Evolutionary conservation across 495 filamentous ascomycete species (phyloP), one percentile per base, ranked within the genome.

Genomic region (Pseudotulostoma volvatum): DNA sequence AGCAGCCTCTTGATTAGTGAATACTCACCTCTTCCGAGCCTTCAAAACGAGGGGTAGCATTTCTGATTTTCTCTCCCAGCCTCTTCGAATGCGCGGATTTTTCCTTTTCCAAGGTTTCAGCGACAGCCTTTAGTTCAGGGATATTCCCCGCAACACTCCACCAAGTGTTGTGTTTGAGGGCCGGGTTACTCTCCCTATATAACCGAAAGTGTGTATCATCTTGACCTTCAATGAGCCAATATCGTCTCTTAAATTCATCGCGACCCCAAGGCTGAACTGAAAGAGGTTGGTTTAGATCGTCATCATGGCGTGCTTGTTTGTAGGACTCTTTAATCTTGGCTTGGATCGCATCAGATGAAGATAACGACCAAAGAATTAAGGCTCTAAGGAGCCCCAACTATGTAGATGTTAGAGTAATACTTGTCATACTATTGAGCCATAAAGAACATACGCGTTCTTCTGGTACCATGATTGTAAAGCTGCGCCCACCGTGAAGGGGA

Each of bases 261-360:
- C 75, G 68, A 7, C 90, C 90, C 90, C 90, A 97, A 2, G 85
- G 77, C 55, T 96, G 90, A 13, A 97, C 81, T 9, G 86, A 93
- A 13, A 96, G 68, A 11, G 84, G 82, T 44, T 93, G 84, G 55
- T 96, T 94, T 11, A 86, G 67, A 48, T 97, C 90, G 48, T 92
- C 85, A 40, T 93, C 84, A 45, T 87, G 81, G 34, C 86, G 80
- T 43, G 72, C 64, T 53, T 82, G 82, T 55, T 95, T 95, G 71
- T 95, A 96, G 13, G 77, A 78, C 41, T 86, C 76, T 49, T 81
- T 83, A 51, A 95, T 78, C 41, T 83, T 79, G 9, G 70, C 61
- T 52, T 77, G 78, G 41, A 96, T 63, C 2, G 73, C 74, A 43
- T 96, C 88, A 16, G 90, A 96, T 11, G 80, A 87, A 3, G 80